Conservation (phyloP, 306 rosid genomes). For the barrel medic (Medicago truncatula) region MtrunA17r5.0-ANR NC_053045.1:44599001-44599500, state of each 20-base stretch:
- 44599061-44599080: not conserved
- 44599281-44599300: not conserved
- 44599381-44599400: too few relatives aligned
- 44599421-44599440: too few relatives aligned
- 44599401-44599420: too few relatives aligned
- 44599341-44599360: too few relatives aligned
- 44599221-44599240: not conserved
- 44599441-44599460: too few relatives aligned
- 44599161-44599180: not conserved
- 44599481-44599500: too few relatives aligned
- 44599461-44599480: too few relatives aligned
- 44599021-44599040: slow-evolving; percentile 40
- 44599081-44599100: not conserved
- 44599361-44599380: too few relatives aligned
- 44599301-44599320: too few relatives aligned
- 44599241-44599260: not conserved
- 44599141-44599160: not conserved
- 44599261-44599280: not conserved
- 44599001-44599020: slow-evolving; percentile 3
- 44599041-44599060: slow-evolving; percentile 16
- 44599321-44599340: too few relatives aligned
- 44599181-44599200: not conserved
- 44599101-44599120: not conserved
- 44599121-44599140: not conserved
- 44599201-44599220: not conserved